phyloP scores from a whole-genome alignment of 345 rosid genomes.

The Brassica nigra region DNA sequence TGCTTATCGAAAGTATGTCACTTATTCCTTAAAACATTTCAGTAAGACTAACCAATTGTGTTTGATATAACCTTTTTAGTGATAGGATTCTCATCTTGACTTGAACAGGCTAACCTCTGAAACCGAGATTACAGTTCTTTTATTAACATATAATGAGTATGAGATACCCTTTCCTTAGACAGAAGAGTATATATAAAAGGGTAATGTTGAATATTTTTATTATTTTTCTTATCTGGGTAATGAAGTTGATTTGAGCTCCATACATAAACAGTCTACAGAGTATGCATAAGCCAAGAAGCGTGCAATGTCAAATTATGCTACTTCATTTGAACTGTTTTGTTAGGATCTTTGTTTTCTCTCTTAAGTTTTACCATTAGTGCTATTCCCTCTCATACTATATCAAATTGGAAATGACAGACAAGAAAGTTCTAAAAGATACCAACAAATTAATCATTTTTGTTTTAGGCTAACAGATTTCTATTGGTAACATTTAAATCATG shows the following conservation, averaged over 20 bases:
- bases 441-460: no score
- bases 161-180: background rate
- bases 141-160: background rate
- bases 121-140: background rate
- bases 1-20: slow-evolving; percentile 64
- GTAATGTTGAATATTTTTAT: background rate
- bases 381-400: slow-evolving; percentile 7
- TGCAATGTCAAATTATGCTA: slow-evolving; percentile 61
- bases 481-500: no score
- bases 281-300: slow-evolving; percentile 73
- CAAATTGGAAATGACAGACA: background rate
- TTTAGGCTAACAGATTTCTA: no score
- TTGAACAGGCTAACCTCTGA: background rate
- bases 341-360: background rate
- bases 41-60: slow-evolving; percentile 3
- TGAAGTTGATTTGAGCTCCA: slow-evolving; percentile 52
- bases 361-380: background rate
- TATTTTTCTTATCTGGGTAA: slow-evolving; percentile 47
- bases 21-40: background rate
- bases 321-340: slow-evolving; percentile 7
- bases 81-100: slow-evolving; percentile 24
- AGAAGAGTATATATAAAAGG: background rate
- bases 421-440: no score
- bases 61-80: slow-evolving; percentile 3
- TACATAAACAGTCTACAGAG: slow-evolving; percentile 55